Conservation (phyloP, 768 basidiomycete genomes). For the Tylopilus plumbeoviolaceoides region DNA sequence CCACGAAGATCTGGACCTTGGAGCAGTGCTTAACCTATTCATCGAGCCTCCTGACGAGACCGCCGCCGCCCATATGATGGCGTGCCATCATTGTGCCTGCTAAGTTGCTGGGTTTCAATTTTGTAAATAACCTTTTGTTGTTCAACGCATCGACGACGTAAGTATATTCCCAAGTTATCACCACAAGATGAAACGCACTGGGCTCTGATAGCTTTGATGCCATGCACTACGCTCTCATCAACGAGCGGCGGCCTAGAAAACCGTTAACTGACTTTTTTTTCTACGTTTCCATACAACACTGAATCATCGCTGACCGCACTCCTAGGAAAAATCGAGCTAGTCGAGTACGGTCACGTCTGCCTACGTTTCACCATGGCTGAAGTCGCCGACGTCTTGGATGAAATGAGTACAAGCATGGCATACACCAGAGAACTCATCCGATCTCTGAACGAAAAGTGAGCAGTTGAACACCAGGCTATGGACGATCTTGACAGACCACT, state of each 20-base stretch:
- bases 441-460: slow-evolving; percentile 53
- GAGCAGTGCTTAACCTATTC: too few species aligned
- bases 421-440: slow-evolving; percentile 57
- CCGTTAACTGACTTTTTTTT: slow-evolving; percentile 49
- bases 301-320: slow-evolving; percentile 8
- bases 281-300: too few species aligned
- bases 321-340: background rate
- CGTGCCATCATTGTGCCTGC: too few species aligned
- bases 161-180: background rate
- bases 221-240: slow-evolving; percentile 46
- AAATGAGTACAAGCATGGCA: slow-evolving; percentile 60
- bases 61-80: too few species aligned
- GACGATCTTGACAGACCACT: slow-evolving; percentile 12
- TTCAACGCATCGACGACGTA: too few species aligned
- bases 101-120: too few species aligned
- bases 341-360: too few species aligned
- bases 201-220: slow-evolving; percentile 54
- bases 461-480: background rate
- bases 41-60: too few species aligned
- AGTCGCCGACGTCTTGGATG: slow-evolving; percentile 36
- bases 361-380: background rate
- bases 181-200: slow-evolving; percentile 55
- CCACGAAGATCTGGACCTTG: too few species aligned
- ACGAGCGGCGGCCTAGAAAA: slow-evolving; percentile 61
- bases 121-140: too few species aligned